Evolutionary conservation across 1,284 basidiomycete genomes (phyloP), one percentile per base, ranked within the genome.

Genomic region (Ganoderma leucocontextum): DNA sequence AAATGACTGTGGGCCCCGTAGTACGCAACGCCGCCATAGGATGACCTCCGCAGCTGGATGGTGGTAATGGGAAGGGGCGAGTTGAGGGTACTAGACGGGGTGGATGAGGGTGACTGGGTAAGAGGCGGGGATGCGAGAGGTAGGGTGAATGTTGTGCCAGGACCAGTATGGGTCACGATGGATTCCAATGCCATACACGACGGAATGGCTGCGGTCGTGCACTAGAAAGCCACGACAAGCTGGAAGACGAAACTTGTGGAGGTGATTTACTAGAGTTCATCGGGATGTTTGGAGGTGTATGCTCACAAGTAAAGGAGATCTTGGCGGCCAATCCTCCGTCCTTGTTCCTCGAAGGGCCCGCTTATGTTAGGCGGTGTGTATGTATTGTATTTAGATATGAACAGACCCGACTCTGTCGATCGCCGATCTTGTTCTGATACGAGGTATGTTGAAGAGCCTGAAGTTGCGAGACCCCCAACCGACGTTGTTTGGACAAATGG

Each of bases 21-120:
- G 13, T 62, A 59, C 8, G 38, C 36, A 39, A 38, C 49, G 2
- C 38, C 10, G 19, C 19, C 44, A 38, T 61, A 65, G 19, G 68
- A 64, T 39, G 60, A 49, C 62, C 64, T 67, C 63, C 62, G 52
- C n/a, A 68, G 49, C 22, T 62, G 57, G 33, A 66, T 33, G 2
- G 64, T n/a, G 12, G 10, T 12, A 4, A 52, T 25, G 10, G 64
- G 55, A 4, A 58, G 62, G 7, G 70, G 71, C 9, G 71, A 72
- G 60, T 66, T 67, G 62, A 70, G 60, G 0, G 63, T 62, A 10
- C 66, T 70, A 6, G 66, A 60, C 2, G 70, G 60, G 0, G 67
- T 33, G 1, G 66, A 59, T 0, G 65, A 62, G 35, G 68, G 63
- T 3, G 70, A 60, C 47, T 22, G 68, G 44, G 17, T 29, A 66